phyloP scores from a whole-genome alignment of 179 eudicot genomes.

The Spinacia oleracea region DNA sequence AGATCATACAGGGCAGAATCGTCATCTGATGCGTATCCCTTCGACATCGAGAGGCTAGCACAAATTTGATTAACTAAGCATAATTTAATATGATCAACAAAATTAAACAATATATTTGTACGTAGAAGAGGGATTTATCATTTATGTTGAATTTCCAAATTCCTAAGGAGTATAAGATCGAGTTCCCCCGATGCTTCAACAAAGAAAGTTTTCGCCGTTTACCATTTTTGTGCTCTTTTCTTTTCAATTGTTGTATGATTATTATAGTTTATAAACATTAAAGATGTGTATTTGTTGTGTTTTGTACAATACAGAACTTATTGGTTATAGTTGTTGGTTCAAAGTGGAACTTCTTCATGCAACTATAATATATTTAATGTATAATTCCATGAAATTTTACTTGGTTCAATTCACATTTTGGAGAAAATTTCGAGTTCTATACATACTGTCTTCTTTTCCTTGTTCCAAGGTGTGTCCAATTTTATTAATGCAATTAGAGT shows the following conservation, averaged over 20 bases:
- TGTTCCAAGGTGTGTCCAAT: no score
- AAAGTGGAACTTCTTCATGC: conserved; percentile 1
- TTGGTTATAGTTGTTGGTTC: not conserved
- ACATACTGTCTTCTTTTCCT: no score
- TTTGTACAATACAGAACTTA: conserved; percentile 4
- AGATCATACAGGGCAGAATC: conserved; percentile 37
- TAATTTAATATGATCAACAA: not conserved
- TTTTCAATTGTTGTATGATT: not conserved
- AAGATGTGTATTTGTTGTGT: not conserved
- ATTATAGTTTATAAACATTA: not conserved
- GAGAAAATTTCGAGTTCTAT: not conserved
- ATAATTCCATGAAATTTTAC: not conserved
- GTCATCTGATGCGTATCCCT: conserved; percentile 33
- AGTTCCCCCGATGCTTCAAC: not conserved
- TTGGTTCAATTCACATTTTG: not conserved
- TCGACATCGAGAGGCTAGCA: conserved; percentile 34
- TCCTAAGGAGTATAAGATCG: not conserved
- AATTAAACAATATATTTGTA: not conserved
- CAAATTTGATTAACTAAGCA: conserved; percentile 19
- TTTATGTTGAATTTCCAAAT: not conserved
- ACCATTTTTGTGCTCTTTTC: not conserved
- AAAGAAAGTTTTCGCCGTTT: not conserved
- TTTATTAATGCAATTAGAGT: no score
- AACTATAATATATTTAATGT: not conserved
- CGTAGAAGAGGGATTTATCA: not conserved